Conservation (phyloP, 2,329 filamentous ascomycete species). For the Rugonectria rugulosa region DNA sequence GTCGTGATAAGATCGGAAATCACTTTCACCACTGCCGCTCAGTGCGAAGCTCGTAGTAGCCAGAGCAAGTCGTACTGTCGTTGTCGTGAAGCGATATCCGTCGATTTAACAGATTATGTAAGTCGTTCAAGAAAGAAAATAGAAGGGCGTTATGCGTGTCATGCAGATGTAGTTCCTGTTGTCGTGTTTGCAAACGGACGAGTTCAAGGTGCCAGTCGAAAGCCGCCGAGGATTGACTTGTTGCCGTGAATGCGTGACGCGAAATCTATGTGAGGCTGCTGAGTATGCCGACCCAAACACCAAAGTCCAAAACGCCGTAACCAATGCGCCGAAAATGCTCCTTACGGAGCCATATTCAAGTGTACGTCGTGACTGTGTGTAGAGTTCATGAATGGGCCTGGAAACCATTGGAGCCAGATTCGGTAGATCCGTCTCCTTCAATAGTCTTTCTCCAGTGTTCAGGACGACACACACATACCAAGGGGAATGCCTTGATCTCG, state of each 20-base stretch:
- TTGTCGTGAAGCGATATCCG: constrained; percentile 21
- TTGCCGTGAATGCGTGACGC: constrained; percentile 17
- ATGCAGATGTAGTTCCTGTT: constrained; percentile 4
- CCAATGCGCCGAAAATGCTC: constrained; percentile 43
- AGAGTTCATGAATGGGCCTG: constrained; percentile 36
- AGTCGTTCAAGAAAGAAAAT: constrained; percentile 22
- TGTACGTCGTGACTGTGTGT: constrained; percentile 31
- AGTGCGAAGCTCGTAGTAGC: neutral
- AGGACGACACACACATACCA: constrained; percentile 94
- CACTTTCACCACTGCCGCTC: constrained; percentile 1
- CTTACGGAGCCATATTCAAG: constrained; percentile 38
- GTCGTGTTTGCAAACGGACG: constrained; percentile 1
- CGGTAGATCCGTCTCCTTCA: constrained; percentile 81
- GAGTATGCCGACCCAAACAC: constrained; percentile 28
- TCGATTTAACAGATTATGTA: constrained; percentile 28
- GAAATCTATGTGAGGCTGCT: constrained; percentile 23
- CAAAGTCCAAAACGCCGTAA: constrained; percentile 47
- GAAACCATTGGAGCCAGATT: constrained; percentile 61
- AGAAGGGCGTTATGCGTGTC: constrained; percentile 20
- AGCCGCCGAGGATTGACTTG: constrained; percentile 9
- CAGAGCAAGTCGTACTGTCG: neutral
- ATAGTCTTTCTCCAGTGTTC: constrained; percentile 98
- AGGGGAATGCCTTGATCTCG: constrained; percentile 96
- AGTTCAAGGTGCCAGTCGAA: constrained; percentile 7
- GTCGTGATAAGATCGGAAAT: constrained; percentile 25